Evolutionary conservation across 2,329 filamentous ascomycete genomes (phyloP).

Genomic region (Chlorencoelia australis): DNA sequence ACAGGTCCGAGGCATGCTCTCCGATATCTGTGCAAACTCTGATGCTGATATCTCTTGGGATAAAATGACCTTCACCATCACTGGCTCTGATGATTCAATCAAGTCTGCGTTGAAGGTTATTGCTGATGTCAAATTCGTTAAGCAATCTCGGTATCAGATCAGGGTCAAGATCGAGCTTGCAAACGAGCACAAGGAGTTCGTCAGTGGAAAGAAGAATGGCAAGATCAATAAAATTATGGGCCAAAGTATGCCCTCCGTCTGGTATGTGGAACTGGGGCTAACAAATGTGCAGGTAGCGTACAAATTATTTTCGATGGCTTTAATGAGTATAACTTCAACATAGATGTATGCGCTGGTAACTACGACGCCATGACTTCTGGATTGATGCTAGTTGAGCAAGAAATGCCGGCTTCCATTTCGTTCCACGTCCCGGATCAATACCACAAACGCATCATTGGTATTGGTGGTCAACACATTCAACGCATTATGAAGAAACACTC

Average conservation of each 20-base stretch:
- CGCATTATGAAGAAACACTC: conserved; percentile 99
- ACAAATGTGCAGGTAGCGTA: conserved; percentile 49
- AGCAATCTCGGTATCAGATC: conserved; percentile 81
- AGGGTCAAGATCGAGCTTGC: conserved; percentile 97
- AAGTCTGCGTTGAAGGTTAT: conserved; percentile 93
- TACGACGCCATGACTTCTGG: conserved; percentile 95
- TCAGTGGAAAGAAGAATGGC: conserved; percentile 98
- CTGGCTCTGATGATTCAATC: conserved; percentile 91
- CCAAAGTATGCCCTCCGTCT: conserved; percentile 46
- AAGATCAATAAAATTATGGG: conserved; percentile 99
- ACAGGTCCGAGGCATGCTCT: conserved; percentile 77
- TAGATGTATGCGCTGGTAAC: conserved; percentile 84
- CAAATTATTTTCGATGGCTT: conserved; percentile 99
- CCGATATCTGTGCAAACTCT: conserved; percentile 92
- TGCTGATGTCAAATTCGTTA: conserved; percentile 81
- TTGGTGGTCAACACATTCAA: conserved; percentile 96
- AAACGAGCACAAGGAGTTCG: conserved; percentile 99
- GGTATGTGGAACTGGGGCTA: background rate
- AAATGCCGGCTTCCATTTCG: conserved; percentile 98
- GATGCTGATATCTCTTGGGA: conserved; percentile 93
- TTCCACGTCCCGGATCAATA: conserved; percentile 99
- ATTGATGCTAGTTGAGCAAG: conserved; percentile 86
- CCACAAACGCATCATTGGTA: conserved; percentile 98
- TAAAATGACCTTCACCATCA: conserved; percentile 86
- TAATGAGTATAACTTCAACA: conserved; percentile 99